Evolutionary conservation across 2,329 filamentous ascomycete species (phyloP), one percentile per base, ranked within the genome.

Genomic region (Diaporthe velutina): DNA sequence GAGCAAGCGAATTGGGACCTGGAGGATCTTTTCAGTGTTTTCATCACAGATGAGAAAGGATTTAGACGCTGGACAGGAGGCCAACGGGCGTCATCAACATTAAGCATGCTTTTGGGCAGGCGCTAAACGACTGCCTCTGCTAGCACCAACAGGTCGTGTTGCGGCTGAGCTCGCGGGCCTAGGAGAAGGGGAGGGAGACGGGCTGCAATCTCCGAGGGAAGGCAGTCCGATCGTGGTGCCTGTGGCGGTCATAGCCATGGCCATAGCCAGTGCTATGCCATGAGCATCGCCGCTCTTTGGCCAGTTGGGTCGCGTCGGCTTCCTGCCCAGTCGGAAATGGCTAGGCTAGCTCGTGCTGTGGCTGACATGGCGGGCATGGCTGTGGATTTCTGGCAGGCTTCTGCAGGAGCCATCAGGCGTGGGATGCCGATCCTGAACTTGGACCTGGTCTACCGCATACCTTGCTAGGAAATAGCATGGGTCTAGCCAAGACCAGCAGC

Each of bases 301-400:
- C 68, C 68, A 35, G 35, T 70, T 48, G 54, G 45, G 67, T 57
- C 38, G 52, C 52, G n/a, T 28, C 70, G 42, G 54, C 45, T 38
- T 30, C 55, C 33, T 52, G 55, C 55, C 42, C 52, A 61, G 48
- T 38, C 40, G 33, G 35, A 35, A 8, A 17, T 50, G 54, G 54
- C 55, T 38, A 60, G 40, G 25, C 42, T 71, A 52, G 64, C 50
- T 33, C 35, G 55, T 30, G 55, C 25, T 71, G 55, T 71, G 70
- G 70, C 70, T 71, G 70, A 28, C 52, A 70, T 58, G 70, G 70
- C 70, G 61, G 70, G 22, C 52, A 70, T 58, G 67, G 67, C 67
- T 58, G 67, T 45, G 28, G 67, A 22, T 48, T 25, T 25, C 45
- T 52, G 30, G n/a, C 48, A 52, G 64, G 67, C 54, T 70, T 30